These are phyloP conservation scores for Cyclotella baltica DNA, from an alignment of 108 stramenopile genomes.

Conservation along the genomic window DNA sequence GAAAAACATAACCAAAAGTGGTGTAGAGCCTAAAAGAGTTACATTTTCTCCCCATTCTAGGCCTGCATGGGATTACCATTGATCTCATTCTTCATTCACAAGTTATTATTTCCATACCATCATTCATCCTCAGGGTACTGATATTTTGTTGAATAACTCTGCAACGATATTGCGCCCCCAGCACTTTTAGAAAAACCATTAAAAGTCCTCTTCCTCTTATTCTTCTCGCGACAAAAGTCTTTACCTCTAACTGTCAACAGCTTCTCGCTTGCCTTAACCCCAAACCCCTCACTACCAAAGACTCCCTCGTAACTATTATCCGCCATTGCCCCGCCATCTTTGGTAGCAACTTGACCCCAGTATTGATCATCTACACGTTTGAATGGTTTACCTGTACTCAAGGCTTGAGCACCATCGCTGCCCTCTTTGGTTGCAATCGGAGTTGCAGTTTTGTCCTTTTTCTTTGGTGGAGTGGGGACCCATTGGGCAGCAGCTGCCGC, in stretches of 20 bases:
- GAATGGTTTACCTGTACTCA: slow-evolving; percentile 91
- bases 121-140: slow-evolving; percentile 63
- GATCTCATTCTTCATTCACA: no score
- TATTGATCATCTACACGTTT: slow-evolving; percentile 92
- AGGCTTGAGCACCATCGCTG: slow-evolving; percentile 90
- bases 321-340: slow-evolving; percentile 92
- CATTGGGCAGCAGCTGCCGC: slow-evolving; percentile 86
- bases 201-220: slow-evolving; percentile 96
- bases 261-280: slow-evolving; percentile 92
- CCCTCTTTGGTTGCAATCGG: slow-evolving; percentile 64
- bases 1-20: no score
- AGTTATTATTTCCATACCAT: no score
- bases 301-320: slow-evolving; percentile 94
- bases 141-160: slow-evolving; percentile 82
- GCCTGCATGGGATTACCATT: no score
- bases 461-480: slow-evolving; percentile 72
- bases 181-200: slow-evolving; percentile 87
- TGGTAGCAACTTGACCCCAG: slow-evolving; percentile 90
- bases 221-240: slow-evolving; percentile 99
- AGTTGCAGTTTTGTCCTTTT: slow-evolving; percentile 30
- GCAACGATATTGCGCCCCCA: slow-evolving; percentile 74
- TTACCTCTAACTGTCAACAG: slow-evolving; percentile 95
- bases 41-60: no score
- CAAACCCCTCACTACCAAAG: slow-evolving; percentile 96
- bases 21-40: no score